Evolutionary conservation across 129 eudicot species (phyloP), one percentile per base, ranked within the genome.

Genomic region (Chrysanthemum makinoi): DNA sequence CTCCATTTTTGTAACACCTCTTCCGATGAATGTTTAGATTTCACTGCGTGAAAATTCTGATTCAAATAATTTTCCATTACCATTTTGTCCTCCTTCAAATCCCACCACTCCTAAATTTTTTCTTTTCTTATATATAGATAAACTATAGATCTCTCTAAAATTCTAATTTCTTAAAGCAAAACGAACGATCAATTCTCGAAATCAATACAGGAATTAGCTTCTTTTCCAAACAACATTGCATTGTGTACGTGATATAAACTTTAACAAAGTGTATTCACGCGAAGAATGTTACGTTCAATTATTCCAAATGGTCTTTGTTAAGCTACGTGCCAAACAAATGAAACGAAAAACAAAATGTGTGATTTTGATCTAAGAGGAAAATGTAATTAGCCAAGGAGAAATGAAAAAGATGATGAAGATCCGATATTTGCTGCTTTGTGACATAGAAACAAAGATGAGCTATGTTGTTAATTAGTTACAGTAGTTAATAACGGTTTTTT

Each of bases 1-100:
- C 98, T 81, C 98, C 98, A 92, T 82, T 80, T 73, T 79, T 78
- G 88, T 80, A 89, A 69, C 62, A 82, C 88, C 79, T 89, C 96
- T 30, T 78, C 84, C 3, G 88, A 58, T 17, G 93, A 74, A 77
- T 89, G 86, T 83, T 89, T 89, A 17, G 88, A 28, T 62, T 89
- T 80, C 47, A 89, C 94, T 19, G 83, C 90, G 19, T 87, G 87
- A 58, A 89, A 93, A 66, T 83, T 87, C 56, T 89, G 90, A 57
- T 88, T 82, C 86, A 89, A 79, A 60, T 85, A 93, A 68, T 67
- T 80, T 78, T 93, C 96, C 98, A 92, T 92, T 44, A 70, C 81
- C 59, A 72, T 60, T 63, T 77, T 69, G 15, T 43, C 63, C 63
- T 50, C 53, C 51, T 12, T 26, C 1, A 26, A 12, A 46, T 48